Percentiles rank a stretch among this genome's conserved stretches.
Evolutionary conservation across 306 rosid genomes (phyloP).

Genomic region (Corylus heterophylla): DNA sequence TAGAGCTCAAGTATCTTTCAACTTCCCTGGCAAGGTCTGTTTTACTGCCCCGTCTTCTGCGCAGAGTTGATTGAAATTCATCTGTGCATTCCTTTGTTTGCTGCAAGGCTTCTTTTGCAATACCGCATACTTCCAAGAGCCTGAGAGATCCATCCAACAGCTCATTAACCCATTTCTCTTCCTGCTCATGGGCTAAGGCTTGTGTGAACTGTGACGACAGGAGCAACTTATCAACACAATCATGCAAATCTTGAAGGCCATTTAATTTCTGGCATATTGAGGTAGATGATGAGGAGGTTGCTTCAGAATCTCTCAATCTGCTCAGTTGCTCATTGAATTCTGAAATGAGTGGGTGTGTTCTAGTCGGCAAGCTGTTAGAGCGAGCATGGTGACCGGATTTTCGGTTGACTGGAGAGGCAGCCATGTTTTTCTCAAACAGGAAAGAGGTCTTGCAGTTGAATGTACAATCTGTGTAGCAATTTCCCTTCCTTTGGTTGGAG

Average conservation of each 20-base stretch:
- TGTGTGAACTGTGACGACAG: neutral
- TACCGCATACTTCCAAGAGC: slow-evolving; percentile 35
- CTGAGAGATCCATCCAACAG: slow-evolving; percentile 32
- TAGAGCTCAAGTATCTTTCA: slow-evolving; percentile 6
- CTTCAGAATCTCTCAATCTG: slow-evolving; percentile 32
- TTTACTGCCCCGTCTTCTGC: slow-evolving; percentile 20
- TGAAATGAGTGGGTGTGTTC: slow-evolving; percentile 35
- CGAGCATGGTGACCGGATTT: slow-evolving; percentile 32
- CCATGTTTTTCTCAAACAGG: slow-evolving; percentile 30
- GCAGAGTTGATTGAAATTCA: slow-evolving; percentile 30
- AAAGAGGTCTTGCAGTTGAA: slow-evolving; percentile 4
- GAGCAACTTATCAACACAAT: slow-evolving; percentile 12
- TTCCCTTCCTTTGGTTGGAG: slow-evolving; percentile 10
- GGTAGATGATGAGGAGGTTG: slow-evolving; percentile 16
- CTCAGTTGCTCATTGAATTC: slow-evolving; percentile 35
- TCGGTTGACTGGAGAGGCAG: slow-evolving; percentile 28
- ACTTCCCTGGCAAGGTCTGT: neutral
- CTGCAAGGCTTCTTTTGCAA: slow-evolving; percentile 33
- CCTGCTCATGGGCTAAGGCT: slow-evolving; percentile 19
- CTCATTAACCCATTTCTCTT: slow-evolving; percentile 10
- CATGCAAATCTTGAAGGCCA: slow-evolving; percentile 21
- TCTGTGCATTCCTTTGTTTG: slow-evolving; percentile 34
- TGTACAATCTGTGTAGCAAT: slow-evolving; percentile 9
- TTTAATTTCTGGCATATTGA: slow-evolving; percentile 23
- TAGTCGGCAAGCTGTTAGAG: slow-evolving; percentile 39